Base-by-base conservation (phyloP, 352 stramenopile genomes). In the Phytophthora cactorum region DNA sequence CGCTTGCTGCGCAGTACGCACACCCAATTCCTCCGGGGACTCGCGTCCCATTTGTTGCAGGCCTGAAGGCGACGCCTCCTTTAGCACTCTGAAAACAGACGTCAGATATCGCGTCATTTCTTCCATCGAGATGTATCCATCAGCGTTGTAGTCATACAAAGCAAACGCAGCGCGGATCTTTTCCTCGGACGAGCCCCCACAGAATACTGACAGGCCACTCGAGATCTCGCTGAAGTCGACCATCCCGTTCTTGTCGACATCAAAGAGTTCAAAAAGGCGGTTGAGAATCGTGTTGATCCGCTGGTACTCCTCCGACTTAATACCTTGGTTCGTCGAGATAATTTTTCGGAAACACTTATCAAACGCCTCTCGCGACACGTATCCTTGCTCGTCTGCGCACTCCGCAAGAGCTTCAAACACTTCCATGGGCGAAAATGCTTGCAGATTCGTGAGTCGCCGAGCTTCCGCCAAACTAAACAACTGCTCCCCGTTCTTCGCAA, bases 161-260 rank as follows among this genome's bases (percentile, higher is more conserved):
- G 81, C 72, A 66, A 96, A 96, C 15, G 86, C 84, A 7, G 88
- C 79, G 15, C 80, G 75, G 22, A 93, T 81, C 39, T 90, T 90
- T 43, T 95, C 84, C 38, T 93, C 80, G 0, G 80, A 91, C n/a
- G 76, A 82, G 17, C 88, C 88, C 15, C 90, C 88, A 62, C 86
- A 97, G 22, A 97, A 88, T 7, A 97, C 80, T 8, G 86, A 95
- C 15, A 97, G 56, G 0, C 91, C 90, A 28, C 84, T 89, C 5
- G 85, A 92, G 12, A 97, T 92, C 69, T 97, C 91, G 44, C 84
- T 92, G 46, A 90, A 90, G 70, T 97, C 89, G 25, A 97, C 82
- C 25, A 88, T 66, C 0, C 86, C 91, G 53, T 96, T 94, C 58
- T 92, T 90, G 59, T 97, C 86, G 1, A 88, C 74, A 38, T 97